A percentile compares a stretch with the other conserved stretches of the same genome.
phyloP scores from a whole-genome alignment of 306 rosid genomes.

The Carpinus fangiana region DNA sequence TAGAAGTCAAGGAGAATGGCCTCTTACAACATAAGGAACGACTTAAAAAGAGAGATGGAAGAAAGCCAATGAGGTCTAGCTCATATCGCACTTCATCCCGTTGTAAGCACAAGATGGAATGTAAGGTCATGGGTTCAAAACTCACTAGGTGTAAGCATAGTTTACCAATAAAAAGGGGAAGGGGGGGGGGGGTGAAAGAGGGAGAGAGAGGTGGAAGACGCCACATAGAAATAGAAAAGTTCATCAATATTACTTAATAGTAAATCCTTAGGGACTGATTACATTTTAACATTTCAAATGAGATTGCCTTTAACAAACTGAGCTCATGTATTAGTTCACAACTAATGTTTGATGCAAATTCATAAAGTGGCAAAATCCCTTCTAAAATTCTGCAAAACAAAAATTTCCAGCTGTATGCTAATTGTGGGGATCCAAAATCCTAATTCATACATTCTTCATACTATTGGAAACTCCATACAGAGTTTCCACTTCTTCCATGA shows the following conservation, averaged over 20 bases:
- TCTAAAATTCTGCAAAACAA: background rate
- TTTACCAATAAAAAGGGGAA: background rate
- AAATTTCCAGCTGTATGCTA: background rate
- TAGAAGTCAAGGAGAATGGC: slow-evolving; percentile 1
- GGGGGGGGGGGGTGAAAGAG: too few relatives aligned
- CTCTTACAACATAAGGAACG: background rate
- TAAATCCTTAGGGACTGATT: background rate
- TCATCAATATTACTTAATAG: slow-evolving; percentile 7
- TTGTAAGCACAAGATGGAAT: background rate
- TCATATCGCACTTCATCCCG: background rate
- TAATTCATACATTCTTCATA: too few relatives aligned
- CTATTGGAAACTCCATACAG: background rate
- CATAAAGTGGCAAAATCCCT: background rate
- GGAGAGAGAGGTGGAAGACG: background rate
- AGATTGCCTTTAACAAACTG: background rate
- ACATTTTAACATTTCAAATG: background rate
- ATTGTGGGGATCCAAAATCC: too few relatives aligned
- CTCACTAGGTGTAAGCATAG: background rate
- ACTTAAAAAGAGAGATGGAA: background rate
- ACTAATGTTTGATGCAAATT: background rate
- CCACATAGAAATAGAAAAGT: background rate
- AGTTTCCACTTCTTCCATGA: background rate
- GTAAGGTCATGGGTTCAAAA: background rate
- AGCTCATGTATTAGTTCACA: slow-evolving; percentile 5
- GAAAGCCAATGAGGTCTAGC: background rate